Evolutionary conservation across 2,329 filamentous ascomycete genomes (phyloP).

Genomic region (Aspergillus neoniger): DNA sequence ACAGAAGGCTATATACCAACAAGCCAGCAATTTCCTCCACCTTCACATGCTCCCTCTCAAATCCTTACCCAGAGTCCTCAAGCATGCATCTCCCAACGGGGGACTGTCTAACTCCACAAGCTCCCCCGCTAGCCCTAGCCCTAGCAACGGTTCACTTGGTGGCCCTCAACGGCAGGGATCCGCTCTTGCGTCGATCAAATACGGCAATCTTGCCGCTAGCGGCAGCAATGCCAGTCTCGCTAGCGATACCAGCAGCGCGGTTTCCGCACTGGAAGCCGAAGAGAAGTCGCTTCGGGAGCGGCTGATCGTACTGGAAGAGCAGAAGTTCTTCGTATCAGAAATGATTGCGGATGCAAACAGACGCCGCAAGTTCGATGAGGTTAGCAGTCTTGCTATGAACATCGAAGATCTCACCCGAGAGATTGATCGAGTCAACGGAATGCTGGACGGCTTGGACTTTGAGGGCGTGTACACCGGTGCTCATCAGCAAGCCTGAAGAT

Average conservation of each 20-base stretch:
- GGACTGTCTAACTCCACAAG: constrained; percentile 28
- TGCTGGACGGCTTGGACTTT: constrained; percentile 68
- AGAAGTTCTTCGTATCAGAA: constrained; percentile 82
- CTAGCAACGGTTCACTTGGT: constrained; percentile 24
- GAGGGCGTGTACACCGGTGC: constrained; percentile 50
- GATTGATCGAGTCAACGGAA: constrained; percentile 67
- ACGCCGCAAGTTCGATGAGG: constrained; percentile 81
- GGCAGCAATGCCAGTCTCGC: constrained; percentile 55
- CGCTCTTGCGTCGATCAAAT: constrained; percentile 62
- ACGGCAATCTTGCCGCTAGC: constrained; percentile 53
- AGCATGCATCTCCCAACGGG: constrained; percentile 60
- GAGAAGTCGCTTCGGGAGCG: constrained; percentile 79
- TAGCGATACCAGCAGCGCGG: constrained; percentile 56
- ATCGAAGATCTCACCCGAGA: constrained; percentile 79
- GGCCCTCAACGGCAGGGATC: constrained; percentile 37
- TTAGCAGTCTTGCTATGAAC: constrained; percentile 75
- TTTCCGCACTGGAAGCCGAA: constrained; percentile 73
- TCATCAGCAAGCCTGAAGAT: constrained; percentile 5
- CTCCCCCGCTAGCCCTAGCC: constrained; percentile 24
- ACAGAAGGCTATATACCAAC: constrained; percentile 79
- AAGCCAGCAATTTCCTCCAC: constrained; percentile 81
- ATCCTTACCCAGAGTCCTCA: constrained; percentile 68
- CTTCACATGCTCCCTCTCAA: constrained; percentile 89
- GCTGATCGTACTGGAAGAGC: constrained; percentile 84
- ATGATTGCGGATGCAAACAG: constrained; percentile 80